These are phyloP conservation scores for Beta macrorhiza DNA, from an alignment of 179 eudicot species.

Conservation along the genomic window DNA sequence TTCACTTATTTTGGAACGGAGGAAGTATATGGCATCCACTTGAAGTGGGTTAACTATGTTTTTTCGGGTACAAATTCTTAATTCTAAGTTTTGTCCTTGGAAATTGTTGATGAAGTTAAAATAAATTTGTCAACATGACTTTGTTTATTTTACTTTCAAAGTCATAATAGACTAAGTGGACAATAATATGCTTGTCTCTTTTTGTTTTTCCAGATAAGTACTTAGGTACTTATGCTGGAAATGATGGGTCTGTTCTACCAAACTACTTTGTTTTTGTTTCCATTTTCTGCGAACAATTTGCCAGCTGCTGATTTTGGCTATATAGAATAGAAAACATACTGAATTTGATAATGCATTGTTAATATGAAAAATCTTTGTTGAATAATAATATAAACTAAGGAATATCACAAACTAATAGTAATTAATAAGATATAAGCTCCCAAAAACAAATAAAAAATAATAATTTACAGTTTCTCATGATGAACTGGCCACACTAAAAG, in stretches of 20 bases:
- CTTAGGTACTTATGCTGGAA: slow-evolving; percentile 21
- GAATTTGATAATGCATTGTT: background rate
- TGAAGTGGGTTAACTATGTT: background rate
- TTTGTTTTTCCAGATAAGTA: background rate
- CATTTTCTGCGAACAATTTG: background rate
- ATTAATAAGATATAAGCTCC: background rate
- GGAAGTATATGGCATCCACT: background rate
- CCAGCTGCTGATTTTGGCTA: background rate
- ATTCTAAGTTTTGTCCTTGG: background rate
- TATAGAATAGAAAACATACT: background rate
- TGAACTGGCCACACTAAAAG: background rate
- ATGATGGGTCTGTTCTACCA: slow-evolving; percentile 25
- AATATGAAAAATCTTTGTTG: background rate
- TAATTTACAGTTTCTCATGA: slow-evolving; percentile 19
- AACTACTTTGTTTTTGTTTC: background rate
- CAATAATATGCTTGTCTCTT: slow-evolving; percentile 7
- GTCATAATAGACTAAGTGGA: slow-evolving; percentile 2
- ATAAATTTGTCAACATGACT: background rate
- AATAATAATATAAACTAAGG: background rate
- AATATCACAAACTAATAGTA: background rate
- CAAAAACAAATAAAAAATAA: background rate
- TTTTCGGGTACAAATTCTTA: background rate
- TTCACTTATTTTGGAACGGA: too few species aligned
- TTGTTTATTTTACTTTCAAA: background rate
- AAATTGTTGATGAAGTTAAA: slow-evolving; percentile 12